Percentiles rank a stretch among this genome's conserved stretches.
Evolutionary conservation across 164 flowering plant genomes (phyloP).

Genomic region (Nymphaea thermarum): DNA sequence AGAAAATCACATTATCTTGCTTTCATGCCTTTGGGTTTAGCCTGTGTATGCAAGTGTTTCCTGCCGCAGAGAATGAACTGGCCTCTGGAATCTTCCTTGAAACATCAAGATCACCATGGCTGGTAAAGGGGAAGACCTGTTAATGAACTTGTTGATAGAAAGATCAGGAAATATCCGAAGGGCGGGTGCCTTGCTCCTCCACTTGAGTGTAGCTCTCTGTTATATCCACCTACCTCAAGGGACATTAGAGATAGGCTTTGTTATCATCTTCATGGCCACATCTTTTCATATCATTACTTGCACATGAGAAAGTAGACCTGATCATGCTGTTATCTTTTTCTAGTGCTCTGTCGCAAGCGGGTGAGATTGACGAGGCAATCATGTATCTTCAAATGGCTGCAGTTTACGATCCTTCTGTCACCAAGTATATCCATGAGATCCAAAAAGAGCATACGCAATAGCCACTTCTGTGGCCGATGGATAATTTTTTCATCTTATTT

Average conservation of each 20-base stretch:
- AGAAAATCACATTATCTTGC: background rate
- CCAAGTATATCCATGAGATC: slow-evolving; percentile 27
- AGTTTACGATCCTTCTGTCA: slow-evolving; percentile 40
- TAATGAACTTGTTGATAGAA: background rate
- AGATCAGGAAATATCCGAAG: background rate
- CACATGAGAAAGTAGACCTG: background rate
- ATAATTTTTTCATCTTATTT: too few species aligned
- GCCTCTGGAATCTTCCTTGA: too few species aligned
- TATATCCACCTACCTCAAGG: too few species aligned
- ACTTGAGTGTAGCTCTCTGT: background rate
- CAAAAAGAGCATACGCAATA: slow-evolving; percentile 22
- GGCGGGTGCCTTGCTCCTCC: background rate
- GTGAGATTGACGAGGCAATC: slow-evolving; percentile 49
- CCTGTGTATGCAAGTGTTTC: too few species aligned
- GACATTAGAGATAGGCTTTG: background rate
- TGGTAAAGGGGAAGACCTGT: background rate
- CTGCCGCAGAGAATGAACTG: too few species aligned
- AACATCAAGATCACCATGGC: too few species aligned
- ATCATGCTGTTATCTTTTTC: background rate
- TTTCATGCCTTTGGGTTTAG: background rate
- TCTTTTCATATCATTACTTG: too few species aligned
- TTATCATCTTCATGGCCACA: background rate
- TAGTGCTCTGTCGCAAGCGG: slow-evolving; percentile 41
- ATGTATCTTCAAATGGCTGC: slow-evolving; percentile 37
- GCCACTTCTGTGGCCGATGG: background rate